phyloP scores from a whole-genome alignment of 176 grass and related monocot species.

The Calamus simplicifolius region DNA sequence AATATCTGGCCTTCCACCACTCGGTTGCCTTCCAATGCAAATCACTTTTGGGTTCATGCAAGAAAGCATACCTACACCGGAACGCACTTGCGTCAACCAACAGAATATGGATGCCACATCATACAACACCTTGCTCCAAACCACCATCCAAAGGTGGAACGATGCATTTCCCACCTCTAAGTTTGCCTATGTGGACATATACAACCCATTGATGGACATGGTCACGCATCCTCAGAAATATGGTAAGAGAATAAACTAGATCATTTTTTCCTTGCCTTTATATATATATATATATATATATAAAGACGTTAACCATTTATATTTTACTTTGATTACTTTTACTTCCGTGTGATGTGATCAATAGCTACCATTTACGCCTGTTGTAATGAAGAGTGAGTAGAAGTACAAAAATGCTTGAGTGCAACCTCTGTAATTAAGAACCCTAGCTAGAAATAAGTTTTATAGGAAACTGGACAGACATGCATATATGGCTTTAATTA shows the following conservation, averaged over 20 bases:
- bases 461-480: too few relatives aligned
- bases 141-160: slow-evolving; percentile 21
- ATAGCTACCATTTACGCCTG: too few relatives aligned
- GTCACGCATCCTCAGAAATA: slow-evolving; percentile 31
- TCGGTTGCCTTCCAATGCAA: slow-evolving; percentile 49
- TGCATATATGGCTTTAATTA: too few relatives aligned
- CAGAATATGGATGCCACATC: slow-evolving; percentile 18
- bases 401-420: too few relatives aligned
- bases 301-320: too few relatives aligned
- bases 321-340: too few relatives aligned
- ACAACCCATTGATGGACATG: slow-evolving; percentile 45
- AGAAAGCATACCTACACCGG: too few relatives aligned
- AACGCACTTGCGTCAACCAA: neutral
- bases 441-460: too few relatives aligned
- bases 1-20: slow-evolving; percentile 37
- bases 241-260: slow-evolving; percentile 9
- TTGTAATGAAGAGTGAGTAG: too few relatives aligned
- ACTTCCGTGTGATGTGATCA: neutral
- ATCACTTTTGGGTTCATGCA: slow-evolving; percentile 6
- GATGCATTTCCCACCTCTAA: neutral
- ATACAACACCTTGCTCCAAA: slow-evolving; percentile 33
- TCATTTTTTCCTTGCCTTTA: too few relatives aligned
- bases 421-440: too few relatives aligned
- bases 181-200: slow-evolving; percentile 34
- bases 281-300: too few relatives aligned